Percentiles rank a stretch among this genome's conserved stretches.
Evolutionary conservation across 2,329 filamentous ascomycete species (phyloP).

Genomic region (Aspergillus calidoustus): DNA sequence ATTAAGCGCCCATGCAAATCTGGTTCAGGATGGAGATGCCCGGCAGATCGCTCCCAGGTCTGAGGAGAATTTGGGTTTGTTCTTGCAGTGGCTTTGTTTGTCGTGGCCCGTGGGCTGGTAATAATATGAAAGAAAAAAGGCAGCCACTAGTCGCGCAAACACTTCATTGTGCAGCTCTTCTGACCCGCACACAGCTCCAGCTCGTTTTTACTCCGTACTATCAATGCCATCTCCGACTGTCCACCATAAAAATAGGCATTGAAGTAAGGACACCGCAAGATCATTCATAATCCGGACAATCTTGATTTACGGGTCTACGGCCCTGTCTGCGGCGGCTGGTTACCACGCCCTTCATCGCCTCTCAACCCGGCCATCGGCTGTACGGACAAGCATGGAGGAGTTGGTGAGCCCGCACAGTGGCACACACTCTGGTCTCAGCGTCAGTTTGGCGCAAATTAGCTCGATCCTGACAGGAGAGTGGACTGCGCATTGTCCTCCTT

Average conservation of each 20-base stretch:
- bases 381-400: not conserved
- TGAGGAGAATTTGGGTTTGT: conserved; percentile 1
- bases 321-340: not conserved
- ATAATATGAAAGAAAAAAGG: conserved; percentile 15
- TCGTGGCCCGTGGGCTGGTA: conserved; percentile 1
- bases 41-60: conserved; percentile 24
- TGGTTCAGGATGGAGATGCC: conserved; percentile 30
- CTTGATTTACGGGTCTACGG: not conserved
- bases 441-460: conserved; percentile 12
- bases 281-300: not conserved
- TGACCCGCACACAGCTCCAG: conserved; percentile 16
- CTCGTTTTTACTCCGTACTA: not conserved
- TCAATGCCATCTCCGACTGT: not conserved
- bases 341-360: not conserved
- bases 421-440: conserved; percentile 8
- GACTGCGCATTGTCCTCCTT: conserved; percentile 16
- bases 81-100: conserved; percentile 4
- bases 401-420: conserved; percentile 9
- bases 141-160: conserved; percentile 26
- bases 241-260: conserved; percentile 14
- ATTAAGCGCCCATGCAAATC: conserved; percentile 27
- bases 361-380: not conserved
- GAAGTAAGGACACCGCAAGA: not conserved
- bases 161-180: conserved; percentile 29
- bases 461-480: conserved; percentile 16